Percentiles rank a stretch among this genome's conserved stretches.
These are phyloP conservation scores for Penicillium ucsense DNA, from an alignment of 495 filamentous ascomycete species.

Conservation along the genomic window DNA sequence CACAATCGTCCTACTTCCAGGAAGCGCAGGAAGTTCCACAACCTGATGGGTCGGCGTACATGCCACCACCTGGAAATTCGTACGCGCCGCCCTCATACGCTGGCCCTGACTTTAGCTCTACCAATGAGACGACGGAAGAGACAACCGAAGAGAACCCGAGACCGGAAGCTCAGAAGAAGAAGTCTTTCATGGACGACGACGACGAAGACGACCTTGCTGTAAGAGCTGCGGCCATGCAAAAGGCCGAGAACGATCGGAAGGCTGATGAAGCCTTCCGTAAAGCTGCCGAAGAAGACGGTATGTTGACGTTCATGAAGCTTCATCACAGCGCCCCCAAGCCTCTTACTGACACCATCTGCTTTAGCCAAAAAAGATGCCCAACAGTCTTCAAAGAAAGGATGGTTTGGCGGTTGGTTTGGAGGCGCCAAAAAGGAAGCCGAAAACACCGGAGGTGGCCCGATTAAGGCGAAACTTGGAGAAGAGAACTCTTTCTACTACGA, in stretches of 20 bases:
- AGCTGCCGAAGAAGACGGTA: slow-evolving; percentile 80
- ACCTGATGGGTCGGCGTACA: slow-evolving; percentile 1
- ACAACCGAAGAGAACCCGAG: slow-evolving; percentile 38
- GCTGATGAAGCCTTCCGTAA: slow-evolving; percentile 71
- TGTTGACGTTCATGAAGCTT: slow-evolving; percentile 2
- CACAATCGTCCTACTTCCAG: slow-evolving; percentile 16
- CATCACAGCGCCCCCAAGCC: background rate
- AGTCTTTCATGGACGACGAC: slow-evolving; percentile 72
- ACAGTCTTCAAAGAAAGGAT: slow-evolving; percentile 57
- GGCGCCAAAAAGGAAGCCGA: slow-evolving; percentile 58
- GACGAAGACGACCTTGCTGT: slow-evolving; percentile 39
- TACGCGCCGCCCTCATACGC: slow-evolving; percentile 32
- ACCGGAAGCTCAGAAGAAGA: slow-evolving; percentile 55
- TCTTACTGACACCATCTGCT: slow-evolving; percentile 10
- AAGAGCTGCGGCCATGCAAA: slow-evolving; percentile 44
- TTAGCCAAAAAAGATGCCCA: slow-evolving; percentile 31
- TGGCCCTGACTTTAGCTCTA: slow-evolving; percentile 13
- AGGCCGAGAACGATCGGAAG: slow-evolving; percentile 42
- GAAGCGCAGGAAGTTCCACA: slow-evolving; percentile 17
- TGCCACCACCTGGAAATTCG: slow-evolving; percentile 8
- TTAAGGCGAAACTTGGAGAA: slow-evolving; percentile 91
- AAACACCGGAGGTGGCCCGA: slow-evolving; percentile 52
- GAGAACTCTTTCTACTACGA: slow-evolving; percentile 90
- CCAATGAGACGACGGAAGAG: slow-evolving; percentile 23
- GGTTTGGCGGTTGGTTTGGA: slow-evolving; percentile 80